These are phyloP conservation scores for Phytopythium litorale DNA, from an alignment of 352 stramenopile genomes.

Conservation along the genomic window DNA sequence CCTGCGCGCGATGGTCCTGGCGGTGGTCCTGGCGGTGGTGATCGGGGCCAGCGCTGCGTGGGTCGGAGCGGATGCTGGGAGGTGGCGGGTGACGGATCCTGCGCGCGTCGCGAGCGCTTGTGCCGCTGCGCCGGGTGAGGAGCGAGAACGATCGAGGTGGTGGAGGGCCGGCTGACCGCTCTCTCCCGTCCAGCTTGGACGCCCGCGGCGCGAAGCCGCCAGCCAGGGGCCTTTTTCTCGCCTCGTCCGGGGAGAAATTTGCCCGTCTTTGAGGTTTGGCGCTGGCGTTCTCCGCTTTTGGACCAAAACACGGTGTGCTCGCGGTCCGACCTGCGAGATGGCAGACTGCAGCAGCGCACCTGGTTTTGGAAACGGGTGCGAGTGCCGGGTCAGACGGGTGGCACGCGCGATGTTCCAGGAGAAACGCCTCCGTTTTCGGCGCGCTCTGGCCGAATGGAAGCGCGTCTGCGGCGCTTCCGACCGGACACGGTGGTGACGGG, in stretches of 20 bases:
- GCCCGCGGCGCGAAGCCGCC: too few relatives aligned
- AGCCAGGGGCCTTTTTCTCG: neutral
- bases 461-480: neutral
- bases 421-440: neutral
- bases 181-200: constrained; percentile 1
- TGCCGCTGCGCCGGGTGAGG: too few relatives aligned
- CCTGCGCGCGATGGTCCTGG: neutral
- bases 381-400: neutral
- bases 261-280: constrained; percentile 2
- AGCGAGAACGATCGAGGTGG: neutral
- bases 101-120: neutral
- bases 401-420: neutral
- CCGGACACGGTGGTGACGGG: neutral
- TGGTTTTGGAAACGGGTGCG: neutral
- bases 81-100: too few relatives aligned
- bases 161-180: neutral
- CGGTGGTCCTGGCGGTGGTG: neutral
- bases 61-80: too few relatives aligned
- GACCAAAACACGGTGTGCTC: neutral
- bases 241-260: neutral
- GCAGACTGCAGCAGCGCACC: neutral
- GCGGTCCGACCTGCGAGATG: neutral
- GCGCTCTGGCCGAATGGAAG: neutral
- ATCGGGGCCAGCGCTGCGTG: too few relatives aligned
- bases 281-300: neutral